Base-by-base conservation (phyloP, 352 stramenopile species). In the Aphanomyces cochlioides region DNA sequence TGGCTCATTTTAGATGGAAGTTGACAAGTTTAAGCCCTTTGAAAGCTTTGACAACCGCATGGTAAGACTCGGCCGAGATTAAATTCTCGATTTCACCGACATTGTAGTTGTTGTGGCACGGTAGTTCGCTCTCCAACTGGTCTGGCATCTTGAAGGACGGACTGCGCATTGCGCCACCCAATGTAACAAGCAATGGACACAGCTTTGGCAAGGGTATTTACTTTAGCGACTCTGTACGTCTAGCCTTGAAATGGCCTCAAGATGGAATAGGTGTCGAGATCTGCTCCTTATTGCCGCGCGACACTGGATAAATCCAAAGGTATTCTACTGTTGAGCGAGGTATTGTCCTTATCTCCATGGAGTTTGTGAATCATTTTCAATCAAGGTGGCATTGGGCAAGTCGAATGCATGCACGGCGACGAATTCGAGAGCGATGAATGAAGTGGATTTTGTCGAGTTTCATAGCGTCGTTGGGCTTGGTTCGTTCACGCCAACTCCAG, bases 141-240 rank as follows among this genome's bases (percentile, higher is more conserved):
- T 53, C 86, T 28, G 82, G 87, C 66, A 95, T 96, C 48, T 75
- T 96, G 57, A 79, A 76, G 39, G 78, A 92, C 0, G 64, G 89
- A 5, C 73, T 96, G 40, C 78, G 85, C 4, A 94, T 96, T 65
- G 88, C 85, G 15, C 89, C 88, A 10, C 75, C 84, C 7, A 84
- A 92, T 17, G 88, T 93, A 13, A 77, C 81, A 5, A 83, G 76
- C 45, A 90, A 90, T 57, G 89, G 88, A 36, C 84, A 82, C 41
- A 87, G 81, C 38, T 95, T 94, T 65, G 88, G 88, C 40, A 90
- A 90, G 57, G 88, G 89, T 34, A 65, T 96, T 7, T 96, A 96
- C 69, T 96, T 95, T 72, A 90, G 89, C 10, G 89, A 96, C 69
- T 92, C 45, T 21, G 67, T 72, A 69, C 12, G 10, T 21, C 12